Evolutionary conservation across 257 asterid species (phyloP).

Genomic region (Solanum gracilifrons): DNA sequence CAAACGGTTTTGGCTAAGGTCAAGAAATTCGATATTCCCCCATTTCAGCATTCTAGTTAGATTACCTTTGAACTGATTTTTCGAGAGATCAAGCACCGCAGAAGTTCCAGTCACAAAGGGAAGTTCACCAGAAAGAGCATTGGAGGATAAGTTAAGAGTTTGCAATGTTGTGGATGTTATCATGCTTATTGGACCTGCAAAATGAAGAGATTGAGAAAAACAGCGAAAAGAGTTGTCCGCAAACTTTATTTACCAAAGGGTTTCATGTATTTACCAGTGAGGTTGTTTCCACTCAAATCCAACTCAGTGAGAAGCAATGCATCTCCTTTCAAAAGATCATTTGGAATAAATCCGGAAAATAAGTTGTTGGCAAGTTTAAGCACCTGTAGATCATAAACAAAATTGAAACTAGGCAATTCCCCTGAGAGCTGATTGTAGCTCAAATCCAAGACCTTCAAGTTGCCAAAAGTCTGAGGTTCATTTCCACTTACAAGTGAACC

Average conservation of each 20-base stretch:
- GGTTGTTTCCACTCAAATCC: constrained; percentile 85
- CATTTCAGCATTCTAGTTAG: constrained; percentile 62
- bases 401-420: constrained; percentile 77
- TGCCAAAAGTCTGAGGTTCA: constrained; percentile 52
- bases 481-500: constrained; percentile 72
- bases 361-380: constrained; percentile 66
- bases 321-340: constrained; percentile 79
- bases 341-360: constrained; percentile 70
- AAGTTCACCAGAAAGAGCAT: constrained; percentile 72
- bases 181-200: constrained; percentile 62
- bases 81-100: constrained; percentile 59
- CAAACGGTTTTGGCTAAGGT: constrained; percentile 71
- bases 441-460: constrained; percentile 76
- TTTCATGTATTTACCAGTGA: constrained; percentile 45
- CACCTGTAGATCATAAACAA: constrained; percentile 77
- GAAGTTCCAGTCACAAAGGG: constrained; percentile 76
- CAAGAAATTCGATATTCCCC: constrained; percentile 77
- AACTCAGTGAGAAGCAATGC: constrained; percentile 59
- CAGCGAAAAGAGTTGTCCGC: neutral
- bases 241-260: neutral
- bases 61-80: constrained; percentile 65
- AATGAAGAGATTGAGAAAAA: neutral
- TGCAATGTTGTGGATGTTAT: constrained; percentile 73
- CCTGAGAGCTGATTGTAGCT: constrained; percentile 87
- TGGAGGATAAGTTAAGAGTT: constrained; percentile 71